Conservation (phyloP, 2,329 filamentous ascomycete species). For the Moelleriella libera region DNA sequence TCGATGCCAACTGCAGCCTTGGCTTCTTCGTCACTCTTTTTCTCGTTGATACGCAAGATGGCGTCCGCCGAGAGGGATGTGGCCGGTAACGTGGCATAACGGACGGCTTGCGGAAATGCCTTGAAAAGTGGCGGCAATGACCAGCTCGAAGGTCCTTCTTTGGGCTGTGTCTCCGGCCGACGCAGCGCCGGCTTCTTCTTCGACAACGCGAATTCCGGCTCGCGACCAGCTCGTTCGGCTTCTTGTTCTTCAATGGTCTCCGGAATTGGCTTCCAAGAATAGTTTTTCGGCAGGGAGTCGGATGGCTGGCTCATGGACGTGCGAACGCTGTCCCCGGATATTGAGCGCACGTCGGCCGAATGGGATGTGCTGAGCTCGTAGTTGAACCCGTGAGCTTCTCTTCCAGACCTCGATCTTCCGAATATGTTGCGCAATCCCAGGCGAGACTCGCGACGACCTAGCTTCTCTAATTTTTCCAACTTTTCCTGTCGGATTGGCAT, state of each 20-base stretch:
- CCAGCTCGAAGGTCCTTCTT: slow-evolving; percentile 33
- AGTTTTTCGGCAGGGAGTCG: slow-evolving; percentile 9
- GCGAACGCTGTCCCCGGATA: slow-evolving; percentile 8
- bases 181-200: slow-evolving; percentile 4
- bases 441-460: slow-evolving; percentile 34
- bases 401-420: slow-evolving; percentile 25
- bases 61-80: slow-evolving; percentile 55
- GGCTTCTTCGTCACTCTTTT: slow-evolving; percentile 17
- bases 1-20: neutral
- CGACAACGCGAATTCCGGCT: slow-evolving; percentile 3
- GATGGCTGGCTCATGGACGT: neutral
- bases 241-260: slow-evolving; percentile 5
- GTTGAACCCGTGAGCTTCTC: slow-evolving; percentile 17
- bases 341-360: slow-evolving; percentile 27
- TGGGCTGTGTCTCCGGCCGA: neutral
- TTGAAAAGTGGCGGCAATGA: slow-evolving; percentile 69
- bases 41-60: slow-evolving; percentile 47
- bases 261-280: slow-evolving; percentile 21
- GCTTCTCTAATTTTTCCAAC: slow-evolving; percentile 17
- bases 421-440: slow-evolving; percentile 38
- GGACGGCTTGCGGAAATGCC: slow-evolving; percentile 72
- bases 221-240: slow-evolving; percentile 2
- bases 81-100: slow-evolving; percentile 55
- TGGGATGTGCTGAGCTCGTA: slow-evolving; percentile 16
- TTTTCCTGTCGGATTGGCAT: slow-evolving; percentile 24